These are phyloP conservation scores for Phytopythium sindhum DNA, from an alignment of 352 stramenopile species.

Conservation along the genomic window DNA sequence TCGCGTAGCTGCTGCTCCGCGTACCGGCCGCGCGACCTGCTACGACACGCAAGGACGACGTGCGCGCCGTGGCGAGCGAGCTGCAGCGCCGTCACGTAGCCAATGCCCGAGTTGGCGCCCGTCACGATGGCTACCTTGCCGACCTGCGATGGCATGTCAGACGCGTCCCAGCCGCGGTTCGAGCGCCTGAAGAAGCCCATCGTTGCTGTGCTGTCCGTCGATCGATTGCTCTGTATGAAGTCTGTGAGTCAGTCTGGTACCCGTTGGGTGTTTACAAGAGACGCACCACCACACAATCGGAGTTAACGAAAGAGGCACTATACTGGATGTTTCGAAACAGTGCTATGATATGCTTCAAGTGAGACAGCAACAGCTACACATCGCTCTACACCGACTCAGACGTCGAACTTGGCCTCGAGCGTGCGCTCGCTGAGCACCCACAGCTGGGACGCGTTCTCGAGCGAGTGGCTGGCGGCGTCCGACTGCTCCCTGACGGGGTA, in stretches of 20 bases:
- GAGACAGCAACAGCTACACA: too few relatives aligned
- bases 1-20: conserved; percentile 1
- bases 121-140: conserved; percentile 60
- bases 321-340: too few relatives aligned
- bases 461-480: conserved; percentile 30
- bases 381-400: not conserved
- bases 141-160: conserved; percentile 13
- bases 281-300: too few relatives aligned
- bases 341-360: too few relatives aligned
- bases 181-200: not conserved
- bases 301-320: too few relatives aligned
- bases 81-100: conserved; percentile 39
- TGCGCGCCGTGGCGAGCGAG: conserved; percentile 15
- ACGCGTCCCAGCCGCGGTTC: conserved; percentile 18
- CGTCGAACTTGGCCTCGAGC: conserved; percentile 28
- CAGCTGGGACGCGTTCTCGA: conserved; percentile 28
- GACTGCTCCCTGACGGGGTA: conserved; percentile 42
- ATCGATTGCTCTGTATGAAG: not conserved
- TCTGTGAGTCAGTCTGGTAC: too few relatives aligned
- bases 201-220: not conserved
- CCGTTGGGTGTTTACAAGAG: too few relatives aligned
- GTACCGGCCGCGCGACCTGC: conserved; percentile 11
- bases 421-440: conserved; percentile 53
- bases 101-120: conserved; percentile 63
- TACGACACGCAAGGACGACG: conserved; percentile 32